Percentiles rank a stretch among this genome's conserved stretches.
phyloP scores from a whole-genome alignment of 495 filamentous ascomycete genomes.

The Aspergillus ostianus region DNA sequence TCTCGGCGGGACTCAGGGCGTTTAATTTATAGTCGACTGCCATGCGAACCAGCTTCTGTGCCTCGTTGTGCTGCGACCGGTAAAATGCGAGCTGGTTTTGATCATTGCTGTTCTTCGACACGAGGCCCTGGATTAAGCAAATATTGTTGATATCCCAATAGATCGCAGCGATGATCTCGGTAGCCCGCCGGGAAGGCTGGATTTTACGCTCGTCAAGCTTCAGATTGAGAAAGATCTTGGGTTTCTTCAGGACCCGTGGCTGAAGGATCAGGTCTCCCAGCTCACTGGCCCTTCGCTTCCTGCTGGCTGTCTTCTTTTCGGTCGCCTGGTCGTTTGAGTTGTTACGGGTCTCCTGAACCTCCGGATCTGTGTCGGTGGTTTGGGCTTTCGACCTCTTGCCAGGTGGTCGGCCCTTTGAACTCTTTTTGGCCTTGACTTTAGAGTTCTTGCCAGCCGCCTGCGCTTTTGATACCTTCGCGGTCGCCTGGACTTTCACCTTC shows the following conservation, averaged over 20 bases:
- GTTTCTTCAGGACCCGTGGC: neutral
- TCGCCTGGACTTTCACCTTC: too few relatives aligned
- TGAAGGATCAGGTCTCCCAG: too few relatives aligned
- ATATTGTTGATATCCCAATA: constrained; percentile 22
- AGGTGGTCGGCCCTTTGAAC: too few relatives aligned
- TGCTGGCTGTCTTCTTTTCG: too few relatives aligned
- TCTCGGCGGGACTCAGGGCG: neutral
- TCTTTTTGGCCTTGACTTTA: too few relatives aligned
- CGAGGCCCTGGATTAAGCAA: constrained; percentile 4
- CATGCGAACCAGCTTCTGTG: neutral
- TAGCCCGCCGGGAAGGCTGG: neutral
- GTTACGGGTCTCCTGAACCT: too few relatives aligned
- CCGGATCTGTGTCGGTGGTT: too few relatives aligned
- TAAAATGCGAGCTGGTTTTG: neutral
- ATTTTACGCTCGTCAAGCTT: neutral
- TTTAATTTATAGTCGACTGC: neutral
- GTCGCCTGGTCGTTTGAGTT: too few relatives aligned
- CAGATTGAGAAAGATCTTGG: neutral
- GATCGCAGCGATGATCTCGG: constrained; percentile 17
- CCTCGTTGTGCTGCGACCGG: neutral
- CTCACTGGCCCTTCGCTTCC: neutral
- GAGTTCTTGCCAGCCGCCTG: too few relatives aligned
- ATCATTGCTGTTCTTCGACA: neutral
- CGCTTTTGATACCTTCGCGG: too few relatives aligned
- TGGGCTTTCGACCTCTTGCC: too few relatives aligned